A percentile compares a stretch with the other conserved stretches of the same genome.
Evolutionary conservation across 495 filamentous ascomycete species (phyloP).

Genomic region (Terfezia claveryi): DNA sequence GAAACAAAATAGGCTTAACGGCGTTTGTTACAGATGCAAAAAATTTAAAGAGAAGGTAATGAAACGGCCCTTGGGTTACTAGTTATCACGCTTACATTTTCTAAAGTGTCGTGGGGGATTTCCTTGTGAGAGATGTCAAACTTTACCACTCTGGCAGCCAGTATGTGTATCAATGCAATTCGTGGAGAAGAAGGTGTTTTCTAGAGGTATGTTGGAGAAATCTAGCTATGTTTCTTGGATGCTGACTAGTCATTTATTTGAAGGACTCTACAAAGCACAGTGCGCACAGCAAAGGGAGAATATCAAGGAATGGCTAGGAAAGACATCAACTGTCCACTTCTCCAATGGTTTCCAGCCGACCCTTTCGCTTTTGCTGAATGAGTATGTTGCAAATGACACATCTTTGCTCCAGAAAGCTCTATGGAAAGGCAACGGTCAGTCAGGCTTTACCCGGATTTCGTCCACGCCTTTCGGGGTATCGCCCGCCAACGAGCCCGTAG

Average conservation of each 20-base stretch:
- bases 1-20: slow-evolving; percentile 15
- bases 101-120: slow-evolving; percentile 16
- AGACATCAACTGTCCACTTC: background rate
- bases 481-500: slow-evolving; percentile 1
- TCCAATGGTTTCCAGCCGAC: slow-evolving; percentile 12
- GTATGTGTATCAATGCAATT: slow-evolving; percentile 18
- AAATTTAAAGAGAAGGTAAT: slow-evolving; percentile 19
- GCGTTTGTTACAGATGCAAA: slow-evolving; percentile 19
- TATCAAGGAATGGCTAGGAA: slow-evolving; percentile 6
- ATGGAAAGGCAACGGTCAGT: slow-evolving; percentile 12
- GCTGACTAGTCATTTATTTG: background rate
- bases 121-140: slow-evolving; percentile 16
- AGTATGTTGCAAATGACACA: slow-evolving; percentile 9
- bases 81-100: background rate
- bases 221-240: background rate
- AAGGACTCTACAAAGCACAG: slow-evolving; percentile 13
- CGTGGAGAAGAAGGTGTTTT: slow-evolving; percentile 15
- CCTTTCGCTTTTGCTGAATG: slow-evolving; percentile 8
- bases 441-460: slow-evolving; percentile 11
- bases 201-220: slow-evolving; percentile 7
- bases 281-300: slow-evolving; percentile 8
- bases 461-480: slow-evolving; percentile 13
- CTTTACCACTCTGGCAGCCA: slow-evolving; percentile 15
- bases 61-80: background rate
- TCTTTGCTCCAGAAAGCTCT: slow-evolving; percentile 15